Conservation (phyloP, 106 monocot genomes). For the Hemerocallis citrina region DNA sequence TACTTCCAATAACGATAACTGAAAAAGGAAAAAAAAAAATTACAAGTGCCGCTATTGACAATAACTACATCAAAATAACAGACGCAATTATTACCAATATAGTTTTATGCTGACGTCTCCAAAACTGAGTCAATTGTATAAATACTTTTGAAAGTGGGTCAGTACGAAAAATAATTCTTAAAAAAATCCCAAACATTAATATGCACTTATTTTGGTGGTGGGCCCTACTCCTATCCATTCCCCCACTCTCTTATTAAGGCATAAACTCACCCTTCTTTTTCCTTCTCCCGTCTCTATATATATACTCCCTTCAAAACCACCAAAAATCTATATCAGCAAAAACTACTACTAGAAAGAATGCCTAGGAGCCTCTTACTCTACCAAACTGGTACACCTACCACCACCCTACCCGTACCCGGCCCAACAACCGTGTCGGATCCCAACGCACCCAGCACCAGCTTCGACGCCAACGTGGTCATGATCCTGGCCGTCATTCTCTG, state of each 20-base stretch:
- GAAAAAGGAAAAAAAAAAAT: too few species aligned
- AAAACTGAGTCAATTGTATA: too few species aligned
- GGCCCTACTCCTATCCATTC: too few species aligned
- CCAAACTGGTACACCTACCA: neutral
- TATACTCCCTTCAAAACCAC: neutral
- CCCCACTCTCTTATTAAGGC: too few species aligned
- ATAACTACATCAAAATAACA: too few species aligned
- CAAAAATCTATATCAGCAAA: neutral
- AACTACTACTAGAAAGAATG: neutral
- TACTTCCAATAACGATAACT: too few species aligned
- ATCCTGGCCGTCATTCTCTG: slow-evolving; percentile 36
- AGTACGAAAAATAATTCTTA: too few species aligned
- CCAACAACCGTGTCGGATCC: neutral
- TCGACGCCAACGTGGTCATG: slow-evolving; percentile 26
- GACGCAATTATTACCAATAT: too few species aligned
- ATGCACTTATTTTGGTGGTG: neutral
- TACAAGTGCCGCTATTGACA: too few species aligned
- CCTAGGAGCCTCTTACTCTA: slow-evolving; percentile 9
- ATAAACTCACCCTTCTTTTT: neutral
- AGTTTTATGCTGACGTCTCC: too few species aligned
- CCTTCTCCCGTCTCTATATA: neutral
- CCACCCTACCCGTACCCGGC: neutral
- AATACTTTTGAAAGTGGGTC: too few species aligned
- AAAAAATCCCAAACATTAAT: neutral
- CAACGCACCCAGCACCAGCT: neutral